Percentiles rank a stretch among this genome's conserved stretches.
Conservation (phyloP, 1,139 yeast genomes). For the Lodderomyces oxycetoniae region DNA sequence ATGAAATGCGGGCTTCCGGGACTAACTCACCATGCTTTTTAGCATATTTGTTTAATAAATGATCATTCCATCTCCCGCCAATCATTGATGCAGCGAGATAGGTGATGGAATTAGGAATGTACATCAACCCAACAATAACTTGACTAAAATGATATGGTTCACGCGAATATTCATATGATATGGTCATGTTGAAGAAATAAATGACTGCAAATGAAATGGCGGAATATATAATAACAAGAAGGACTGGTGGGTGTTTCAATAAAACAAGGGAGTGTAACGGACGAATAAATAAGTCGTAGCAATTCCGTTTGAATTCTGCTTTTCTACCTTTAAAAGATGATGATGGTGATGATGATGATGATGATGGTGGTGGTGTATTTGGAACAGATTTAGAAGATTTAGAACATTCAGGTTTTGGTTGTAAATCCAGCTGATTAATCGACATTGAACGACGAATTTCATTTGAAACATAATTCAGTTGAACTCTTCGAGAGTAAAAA, state of each 20-base stretch:
- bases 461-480: slow-evolving; percentile 22
- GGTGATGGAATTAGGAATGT: slow-evolving; percentile 79
- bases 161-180: slow-evolving; percentile 57
- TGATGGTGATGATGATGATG: neutral
- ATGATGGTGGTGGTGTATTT: neutral
- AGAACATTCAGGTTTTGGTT: no score
- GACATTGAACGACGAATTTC: slow-evolving; percentile 20
- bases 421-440: no score
- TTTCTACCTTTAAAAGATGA: slow-evolving; percentile 10
- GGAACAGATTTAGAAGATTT: no score
- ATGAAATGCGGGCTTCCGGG: slow-evolving; percentile 78
- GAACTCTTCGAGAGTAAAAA: slow-evolving; percentile 27
- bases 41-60: slow-evolving; percentile 51
- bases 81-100: slow-evolving; percentile 67
- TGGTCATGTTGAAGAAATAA: slow-evolving; percentile 71
- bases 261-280: slow-evolving; percentile 51
- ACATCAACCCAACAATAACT: slow-evolving; percentile 66
- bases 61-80: slow-evolving; percentile 81
- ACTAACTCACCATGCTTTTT: slow-evolving; percentile 54
- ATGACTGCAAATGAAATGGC: slow-evolving; percentile 64
- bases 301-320: slow-evolving; percentile 15
- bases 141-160: slow-evolving; percentile 67
- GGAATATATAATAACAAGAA: slow-evolving; percentile 58
- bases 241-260: slow-evolving; percentile 68
- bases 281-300: slow-evolving; percentile 41